Evolutionary conservation across 75 land plant species (phyloP).

Genomic region (Sequoiadendron giganteum): DNA sequence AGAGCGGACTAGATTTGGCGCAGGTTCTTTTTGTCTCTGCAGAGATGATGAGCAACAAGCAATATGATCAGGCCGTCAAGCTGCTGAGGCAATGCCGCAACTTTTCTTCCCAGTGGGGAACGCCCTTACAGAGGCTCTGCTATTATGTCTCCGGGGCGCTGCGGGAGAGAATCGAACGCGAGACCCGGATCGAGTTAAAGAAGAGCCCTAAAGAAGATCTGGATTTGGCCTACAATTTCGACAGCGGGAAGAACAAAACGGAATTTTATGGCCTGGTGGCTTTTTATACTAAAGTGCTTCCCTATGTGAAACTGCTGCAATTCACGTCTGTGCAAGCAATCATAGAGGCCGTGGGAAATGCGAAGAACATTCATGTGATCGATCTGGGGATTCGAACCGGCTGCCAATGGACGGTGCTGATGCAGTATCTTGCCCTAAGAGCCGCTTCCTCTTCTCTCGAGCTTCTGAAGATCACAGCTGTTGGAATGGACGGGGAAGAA

Average conservation of each 20-base stretch:
- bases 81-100: conserved; percentile 15
- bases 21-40: conserved; percentile 22
- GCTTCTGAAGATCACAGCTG: conserved; percentile 25
- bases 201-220: neutral
- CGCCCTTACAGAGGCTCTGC: conserved; percentile 18
- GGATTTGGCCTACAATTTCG: neutral
- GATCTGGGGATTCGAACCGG: conserved; percentile 28
- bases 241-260: neutral
- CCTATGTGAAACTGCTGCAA: conserved; percentile 12
- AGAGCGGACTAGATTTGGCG: conserved; percentile 23
- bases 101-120: conserved; percentile 13
- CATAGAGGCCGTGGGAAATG: conserved; percentile 9
- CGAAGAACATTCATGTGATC: conserved; percentile 17
- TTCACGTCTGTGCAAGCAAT: conserved; percentile 26
- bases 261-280: neutral
- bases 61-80: conserved; percentile 19
- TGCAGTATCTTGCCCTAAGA: conserved; percentile 20
- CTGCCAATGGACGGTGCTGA: conserved; percentile 20
- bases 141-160: conserved; percentile 17
- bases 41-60: conserved; percentile 21
- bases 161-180: neutral
- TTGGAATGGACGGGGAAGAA: neutral
- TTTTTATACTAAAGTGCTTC: neutral
- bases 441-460: neutral
- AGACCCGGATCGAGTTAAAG: neutral